These are phyloP conservation scores for Nicotiana tabacum DNA, from an alignment of 257 asterid species.

Conservation along the genomic window DNA sequence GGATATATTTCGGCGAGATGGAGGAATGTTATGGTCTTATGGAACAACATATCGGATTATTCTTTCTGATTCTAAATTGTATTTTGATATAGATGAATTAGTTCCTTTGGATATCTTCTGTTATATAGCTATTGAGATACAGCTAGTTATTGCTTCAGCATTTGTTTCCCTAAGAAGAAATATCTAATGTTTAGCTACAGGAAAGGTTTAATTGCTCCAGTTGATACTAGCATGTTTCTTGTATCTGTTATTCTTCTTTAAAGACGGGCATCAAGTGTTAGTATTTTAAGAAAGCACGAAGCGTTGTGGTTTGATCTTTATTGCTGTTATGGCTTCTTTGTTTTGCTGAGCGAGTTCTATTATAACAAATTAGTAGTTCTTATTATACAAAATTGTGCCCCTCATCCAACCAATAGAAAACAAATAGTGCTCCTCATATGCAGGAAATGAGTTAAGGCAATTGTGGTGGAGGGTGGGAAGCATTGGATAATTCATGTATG, in stretches of 20 bases:
- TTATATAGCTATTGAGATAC: not conserved
- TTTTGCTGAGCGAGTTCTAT: not conserved
- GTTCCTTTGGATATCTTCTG: not conserved
- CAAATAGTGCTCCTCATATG: not conserved
- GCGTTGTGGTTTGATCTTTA: not conserved
- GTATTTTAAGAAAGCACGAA: not conserved
- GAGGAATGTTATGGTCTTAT: constrained; percentile 1
- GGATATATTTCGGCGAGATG: not conserved
- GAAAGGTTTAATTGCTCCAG: not conserved
- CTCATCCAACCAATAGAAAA: not conserved
- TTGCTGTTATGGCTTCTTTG: not conserved
- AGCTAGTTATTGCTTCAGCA: not conserved
- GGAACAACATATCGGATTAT: not conserved
- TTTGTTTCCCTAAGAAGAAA: no score
- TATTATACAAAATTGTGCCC: not conserved
- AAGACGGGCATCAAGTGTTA: not conserved
- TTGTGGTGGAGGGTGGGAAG: not conserved
- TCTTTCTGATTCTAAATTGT: not conserved
- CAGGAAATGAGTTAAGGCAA: not conserved
- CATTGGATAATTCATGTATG: not conserved
- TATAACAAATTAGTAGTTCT: not conserved
- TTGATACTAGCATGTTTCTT: not conserved
- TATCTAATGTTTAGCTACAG: no score
- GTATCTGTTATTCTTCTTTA: not conserved
- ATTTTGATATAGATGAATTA: not conserved